Percentiles rank a stretch among this genome's conserved stretches.
phyloP scores from a whole-genome alignment of 73 alveolate genomes.

The Durusdinium trenchii region DNA sequence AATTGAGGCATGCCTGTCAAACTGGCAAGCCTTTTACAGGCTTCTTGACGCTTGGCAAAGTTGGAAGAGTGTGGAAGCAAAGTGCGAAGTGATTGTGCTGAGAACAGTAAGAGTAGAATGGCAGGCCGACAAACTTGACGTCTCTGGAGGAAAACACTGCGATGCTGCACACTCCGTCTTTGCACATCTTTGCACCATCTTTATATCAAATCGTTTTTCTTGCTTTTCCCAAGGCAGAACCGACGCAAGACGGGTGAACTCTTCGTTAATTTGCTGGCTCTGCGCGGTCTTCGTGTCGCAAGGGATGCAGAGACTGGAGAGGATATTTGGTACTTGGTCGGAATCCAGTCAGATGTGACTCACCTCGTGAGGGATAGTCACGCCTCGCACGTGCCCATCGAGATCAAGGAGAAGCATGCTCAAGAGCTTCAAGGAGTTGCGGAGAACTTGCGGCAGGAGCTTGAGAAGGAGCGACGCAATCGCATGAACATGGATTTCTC shows the following conservation, averaged over 20 bases:
- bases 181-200: too few species aligned
- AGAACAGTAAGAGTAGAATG: not conserved
- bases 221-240: slow-evolving; percentile 63
- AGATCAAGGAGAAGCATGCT: slow-evolving; percentile 42
- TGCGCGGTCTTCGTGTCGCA: slow-evolving; percentile 74
- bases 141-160: not conserved
- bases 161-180: not conserved
- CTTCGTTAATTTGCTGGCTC: slow-evolving; percentile 68
- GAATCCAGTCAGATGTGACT: slow-evolving; percentile 87
- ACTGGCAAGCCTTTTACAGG: slow-evolving; percentile 90
- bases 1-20: slow-evolving; percentile 70
- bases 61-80: not conserved
- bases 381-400: not conserved
- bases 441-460: slow-evolving; percentile 51
- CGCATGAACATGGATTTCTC: too few species aligned
- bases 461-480: slow-evolving; percentile 25
- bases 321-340: slow-evolving; percentile 85
- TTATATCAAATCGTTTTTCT: too few species aligned
- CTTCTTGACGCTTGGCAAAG: not conserved
- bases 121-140: not conserved
- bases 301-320: slow-evolving; percentile 87
- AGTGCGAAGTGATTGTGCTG: not conserved
- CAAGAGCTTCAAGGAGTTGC: slow-evolving; percentile 53
- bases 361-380: not conserved
- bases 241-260: slow-evolving; percentile 95